Evolutionary conservation across 805 yeast genomes (phyloP), one percentile per base, ranked within the genome.

Genomic region (Wickerhamiella azymoides): DNA sequence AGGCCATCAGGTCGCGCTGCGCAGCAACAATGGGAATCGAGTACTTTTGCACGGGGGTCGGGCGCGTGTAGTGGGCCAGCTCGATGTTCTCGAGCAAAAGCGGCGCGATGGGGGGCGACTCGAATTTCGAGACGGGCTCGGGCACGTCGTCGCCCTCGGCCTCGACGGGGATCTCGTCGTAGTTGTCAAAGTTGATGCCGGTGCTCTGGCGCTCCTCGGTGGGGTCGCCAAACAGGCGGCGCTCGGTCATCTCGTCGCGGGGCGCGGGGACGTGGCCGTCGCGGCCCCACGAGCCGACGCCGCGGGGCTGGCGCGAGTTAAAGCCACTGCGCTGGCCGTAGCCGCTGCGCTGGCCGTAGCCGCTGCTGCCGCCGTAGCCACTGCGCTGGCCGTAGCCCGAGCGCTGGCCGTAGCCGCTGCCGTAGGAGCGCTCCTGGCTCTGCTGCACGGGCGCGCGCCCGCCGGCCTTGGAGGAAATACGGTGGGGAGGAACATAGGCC

Each of bases 91-190:
- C 85, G 53, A 93, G 79, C 58, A 92, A 72, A 57, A 89, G 74
- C 45, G 69, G 67, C 61, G 88, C 96, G 63, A 93, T 75, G 47
- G 97, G 97, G 53, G 97, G 97, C 51, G 86, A 64, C 49, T 92
- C 83, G 67, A 92, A 92, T 46, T 81, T 70, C 51, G 80, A 68
- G 57, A 92, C 83, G 53, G 96, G 86, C 62, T 88, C 97, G 51
- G 98, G 98, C 47, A 85, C 94, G 50, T 81, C 77, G 35, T 80
- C 81, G 69, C 99, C 99, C 41, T 94, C 69, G 42, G 96, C 99
- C 68, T 92, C 97, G 52, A 92, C 96, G 50, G 98, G 98, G 53
- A 92, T 92, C 49, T 93, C 97, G 64, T 92, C 99, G 67, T 92
- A 92, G 72, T 84, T 86, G 67, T 93, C 99, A 61, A 92, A 92